Percentiles rank a stretch among this genome's conserved stretches.
Conservation (phyloP, 208 protist species). For the Chromosphaera perkinsii region DNA sequence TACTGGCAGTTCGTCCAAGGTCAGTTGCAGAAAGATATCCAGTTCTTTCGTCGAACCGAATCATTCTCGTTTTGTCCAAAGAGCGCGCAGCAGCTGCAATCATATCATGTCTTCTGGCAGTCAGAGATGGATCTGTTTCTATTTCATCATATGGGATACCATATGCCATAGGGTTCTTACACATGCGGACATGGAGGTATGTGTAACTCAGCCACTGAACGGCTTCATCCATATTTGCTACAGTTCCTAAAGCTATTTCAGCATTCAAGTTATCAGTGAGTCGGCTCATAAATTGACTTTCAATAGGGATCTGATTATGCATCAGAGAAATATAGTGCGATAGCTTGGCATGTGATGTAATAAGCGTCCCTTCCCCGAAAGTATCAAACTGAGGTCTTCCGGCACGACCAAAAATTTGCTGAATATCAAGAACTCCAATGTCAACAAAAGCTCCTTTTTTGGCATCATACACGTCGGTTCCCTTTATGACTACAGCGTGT, state of each 20-base stretch:
- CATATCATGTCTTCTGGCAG: constrained; percentile 41
- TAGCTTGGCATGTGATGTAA: constrained; percentile 92
- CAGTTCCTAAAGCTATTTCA: constrained; percentile 83
- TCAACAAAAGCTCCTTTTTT: constrained; percentile 86
- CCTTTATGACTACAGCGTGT: constrained; percentile 97
- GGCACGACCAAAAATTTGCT: constrained; percentile 94
- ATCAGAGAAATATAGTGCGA: constrained; percentile 87
- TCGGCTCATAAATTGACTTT: constrained; percentile 73
- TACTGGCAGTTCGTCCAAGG: constrained; percentile 82
- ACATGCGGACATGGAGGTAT: constrained; percentile 93
- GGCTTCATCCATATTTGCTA: constrained; percentile 87
- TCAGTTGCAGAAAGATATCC: constrained; percentile 21
- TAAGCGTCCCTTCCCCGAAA: constrained; percentile 91
- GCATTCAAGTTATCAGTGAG: constrained; percentile 96
- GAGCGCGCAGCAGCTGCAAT: constrained; percentile 47
- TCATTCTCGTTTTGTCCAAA: constrained; percentile 62
- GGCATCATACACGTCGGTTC: constrained; percentile 84
- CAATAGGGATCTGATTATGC: constrained; percentile 85
- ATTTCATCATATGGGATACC: constrained; percentile 60
- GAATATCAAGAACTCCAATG: constrained; percentile 95
- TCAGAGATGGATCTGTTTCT: constrained; percentile 46
- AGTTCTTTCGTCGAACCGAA: constrained; percentile 49
- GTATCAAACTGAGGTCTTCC: constrained; percentile 97
- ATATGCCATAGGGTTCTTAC: constrained; percentile 89
- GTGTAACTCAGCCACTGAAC: constrained; percentile 92